Base-by-base conservation (phyloP, 345 rosid genomes). In the Leavenworthia alabamica region DNA sequence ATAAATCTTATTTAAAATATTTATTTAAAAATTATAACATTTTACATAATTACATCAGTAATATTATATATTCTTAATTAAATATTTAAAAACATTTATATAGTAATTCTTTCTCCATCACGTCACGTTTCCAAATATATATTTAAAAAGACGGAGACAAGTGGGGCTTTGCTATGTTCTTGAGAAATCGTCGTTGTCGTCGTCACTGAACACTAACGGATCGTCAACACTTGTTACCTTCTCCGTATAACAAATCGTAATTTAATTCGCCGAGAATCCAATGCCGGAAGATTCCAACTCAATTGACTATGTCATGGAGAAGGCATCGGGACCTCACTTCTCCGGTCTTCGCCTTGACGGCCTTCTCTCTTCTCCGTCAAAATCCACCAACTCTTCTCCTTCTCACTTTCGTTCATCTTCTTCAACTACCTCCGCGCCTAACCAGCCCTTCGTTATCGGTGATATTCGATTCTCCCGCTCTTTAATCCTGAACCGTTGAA, bases 241-340 rank as follows among this genome's bases (percentile, higher is more conserved):
- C 63, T 35, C 44, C 54, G 13, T 19, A 49, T 27, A 63, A 48
- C 49, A n/a, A 49, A 71, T 43, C 60, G 44, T 11, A 48, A 31
- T 15, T 28, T 24, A 22, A 1, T 24, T 56, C 48, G 11, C 50
- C 45, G 32, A 4, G 3, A 51, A 33, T 24, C 10, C 8, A 57
- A 80, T 82, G 92, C 79, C 81, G 72, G 91, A 74, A 70, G 81
- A 75, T 47, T 69, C 85, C 11, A 70, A 36, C 22, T 76, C 83
- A 37, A 83, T 87, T 11, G 99, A 89, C 72, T 86, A 78, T 66
- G 95, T 77, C 61, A 94, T 94, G 97, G 99, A 90, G 84, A 89
- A 84, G 72, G 95, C 99, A 3, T 88, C 88, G 11, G 97, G 99
- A 35, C 90, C 96, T 15, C 99, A 94, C 86, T 94, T 90, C 86